Evolutionary conservation across 1,284 basidiomycete species (phyloP).

Genomic region (Bothia castanella): DNA sequence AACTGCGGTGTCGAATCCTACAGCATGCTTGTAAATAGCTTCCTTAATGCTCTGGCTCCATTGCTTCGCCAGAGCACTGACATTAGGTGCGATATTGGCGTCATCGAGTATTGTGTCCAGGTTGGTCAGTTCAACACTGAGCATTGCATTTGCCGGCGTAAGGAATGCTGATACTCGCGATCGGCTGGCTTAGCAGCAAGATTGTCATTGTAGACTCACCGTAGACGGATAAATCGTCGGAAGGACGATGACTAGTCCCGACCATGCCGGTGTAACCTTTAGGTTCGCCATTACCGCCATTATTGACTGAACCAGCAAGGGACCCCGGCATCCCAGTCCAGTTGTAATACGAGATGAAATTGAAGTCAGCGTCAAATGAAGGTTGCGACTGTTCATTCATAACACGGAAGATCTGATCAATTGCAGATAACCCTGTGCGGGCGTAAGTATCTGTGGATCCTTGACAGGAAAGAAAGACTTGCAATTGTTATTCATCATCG

Average conservation of each 20-base stretch:
- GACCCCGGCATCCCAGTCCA: slow-evolving; percentile 67
- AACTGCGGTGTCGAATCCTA: slow-evolving; percentile 29
- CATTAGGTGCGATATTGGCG: slow-evolving; percentile 43
- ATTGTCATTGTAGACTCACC: slow-evolving; percentile 38
- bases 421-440: slow-evolving; percentile 58
- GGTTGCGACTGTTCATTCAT: slow-evolving; percentile 72
- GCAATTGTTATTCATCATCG: slow-evolving; percentile 71
- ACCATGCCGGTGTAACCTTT: slow-evolving; percentile 63
- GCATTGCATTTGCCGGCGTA: slow-evolving; percentile 76
- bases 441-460: not conserved
- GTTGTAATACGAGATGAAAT: slow-evolving; percentile 72
- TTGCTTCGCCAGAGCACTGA: slow-evolving; percentile 51
- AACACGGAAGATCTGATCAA: slow-evolving; percentile 69
- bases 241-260: slow-evolving; percentile 72
- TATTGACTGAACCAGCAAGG: slow-evolving; percentile 58
- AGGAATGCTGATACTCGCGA: slow-evolving; percentile 51
- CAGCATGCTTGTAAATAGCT: slow-evolving; percentile 63
- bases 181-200: not conserved
- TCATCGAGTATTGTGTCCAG: slow-evolving; percentile 58
- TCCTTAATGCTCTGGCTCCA: slow-evolving; percentile 59
- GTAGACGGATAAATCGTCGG: slow-evolving; percentile 67
- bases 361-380: slow-evolving; percentile 65
- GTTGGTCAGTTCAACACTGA: slow-evolving; percentile 65
- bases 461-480: slow-evolving; percentile 17
- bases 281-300: slow-evolving; percentile 65